Conservation (phyloP, 768 basidiomycete genomes). For the Macrolepiota dolichaula region DNA sequence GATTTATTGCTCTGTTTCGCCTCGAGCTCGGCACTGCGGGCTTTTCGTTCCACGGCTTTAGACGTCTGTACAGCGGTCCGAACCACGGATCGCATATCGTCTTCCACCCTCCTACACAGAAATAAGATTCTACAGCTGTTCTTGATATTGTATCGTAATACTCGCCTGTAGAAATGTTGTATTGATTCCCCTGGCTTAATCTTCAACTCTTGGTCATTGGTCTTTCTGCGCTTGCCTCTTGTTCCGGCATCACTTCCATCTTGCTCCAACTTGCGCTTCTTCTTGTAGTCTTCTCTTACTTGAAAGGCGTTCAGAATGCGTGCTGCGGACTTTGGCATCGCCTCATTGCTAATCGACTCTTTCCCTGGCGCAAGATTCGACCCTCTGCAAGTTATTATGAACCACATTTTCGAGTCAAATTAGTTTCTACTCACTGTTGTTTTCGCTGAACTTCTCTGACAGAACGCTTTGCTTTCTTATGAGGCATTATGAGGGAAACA, state of each 20-base stretch:
- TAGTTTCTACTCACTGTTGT: constrained; percentile 34
- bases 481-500: constrained; percentile 44
- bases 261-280: constrained; percentile 40
- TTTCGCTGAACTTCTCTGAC: constrained; percentile 39
- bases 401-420: neutral
- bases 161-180: constrained; percentile 70
- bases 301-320: constrained; percentile 63
- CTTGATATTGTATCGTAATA: neutral
- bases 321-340: constrained; percentile 64
- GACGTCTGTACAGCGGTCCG: constrained; percentile 59
- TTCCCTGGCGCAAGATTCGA: constrained; percentile 46
- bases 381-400: constrained; percentile 33
- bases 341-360: constrained; percentile 44
- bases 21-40: constrained; percentile 33
- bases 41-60: constrained; percentile 45
- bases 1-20: constrained; percentile 21
- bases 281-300: constrained; percentile 53
- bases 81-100: constrained; percentile 62
- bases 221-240: constrained; percentile 31
- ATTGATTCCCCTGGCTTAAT: constrained; percentile 72
- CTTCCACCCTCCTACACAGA: constrained; percentile 63
- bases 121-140: neutral
- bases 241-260: constrained; percentile 23
- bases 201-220: constrained; percentile 26
- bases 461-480: constrained; percentile 59